Conservation (phyloP, 2,329 filamentous ascomycete genomes). For the Calonectria pteridis region DNA sequence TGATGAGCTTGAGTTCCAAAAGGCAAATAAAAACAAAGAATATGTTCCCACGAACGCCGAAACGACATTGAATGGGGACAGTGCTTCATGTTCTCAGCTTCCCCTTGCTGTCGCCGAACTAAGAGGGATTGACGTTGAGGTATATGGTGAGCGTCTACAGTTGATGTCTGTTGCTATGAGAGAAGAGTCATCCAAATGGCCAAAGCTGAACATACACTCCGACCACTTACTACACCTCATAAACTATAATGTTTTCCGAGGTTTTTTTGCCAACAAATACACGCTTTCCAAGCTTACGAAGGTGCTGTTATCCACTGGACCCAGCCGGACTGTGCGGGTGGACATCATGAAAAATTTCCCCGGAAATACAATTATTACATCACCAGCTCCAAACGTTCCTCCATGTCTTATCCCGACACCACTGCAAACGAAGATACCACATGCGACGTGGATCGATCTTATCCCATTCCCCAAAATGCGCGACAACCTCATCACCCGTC, state of each 20-base stretch:
- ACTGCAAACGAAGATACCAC: conserved; percentile 53
- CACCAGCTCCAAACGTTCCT: not conserved
- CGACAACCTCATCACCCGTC: conserved; percentile 54
- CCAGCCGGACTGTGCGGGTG: not conserved
- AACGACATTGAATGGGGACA: not conserved
- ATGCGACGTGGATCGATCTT: conserved; percentile 57
- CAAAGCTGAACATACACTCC: not conserved
- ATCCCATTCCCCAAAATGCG: conserved; percentile 53
- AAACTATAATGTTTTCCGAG: conserved; percentile 20
- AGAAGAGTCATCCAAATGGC: not conserved
- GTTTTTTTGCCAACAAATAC: conserved; percentile 22
- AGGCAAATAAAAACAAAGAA: too few relatives aligned
- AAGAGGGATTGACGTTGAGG: not conserved
- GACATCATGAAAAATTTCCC: conserved; percentile 12
- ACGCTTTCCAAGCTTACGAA: conserved; percentile 11
- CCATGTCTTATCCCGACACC: conserved; percentile 50
- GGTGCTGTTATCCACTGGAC: not conserved
- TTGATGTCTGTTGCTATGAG: not conserved
- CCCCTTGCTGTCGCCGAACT: not conserved
- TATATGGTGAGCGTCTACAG: not conserved
- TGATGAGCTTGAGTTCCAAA: not conserved
- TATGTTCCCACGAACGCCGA: accelerated
- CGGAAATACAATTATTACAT: not conserved
- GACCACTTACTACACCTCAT: conserved; percentile 25
- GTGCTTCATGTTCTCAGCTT: not conserved